Percentiles rank a stretch among this genome's conserved stretches.
phyloP scores from a whole-genome alignment of 768 basidiomycete genomes.

The Tulasnella calospora region DNA sequence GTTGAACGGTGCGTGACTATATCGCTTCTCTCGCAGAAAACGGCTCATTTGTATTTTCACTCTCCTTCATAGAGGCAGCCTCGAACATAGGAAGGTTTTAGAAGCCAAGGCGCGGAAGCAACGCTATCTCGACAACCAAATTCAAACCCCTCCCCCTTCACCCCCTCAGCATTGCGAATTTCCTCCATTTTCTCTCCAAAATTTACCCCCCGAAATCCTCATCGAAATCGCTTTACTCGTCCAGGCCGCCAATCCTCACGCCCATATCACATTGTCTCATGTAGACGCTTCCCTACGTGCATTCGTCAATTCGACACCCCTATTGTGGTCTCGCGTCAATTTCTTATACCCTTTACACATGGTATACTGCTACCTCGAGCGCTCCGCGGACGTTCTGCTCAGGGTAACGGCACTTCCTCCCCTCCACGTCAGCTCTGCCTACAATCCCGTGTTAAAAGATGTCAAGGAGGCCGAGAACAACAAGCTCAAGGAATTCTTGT shows the following conservation, averaged over 20 bases:
- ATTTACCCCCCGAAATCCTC: not conserved
- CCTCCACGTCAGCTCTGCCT: too few species aligned
- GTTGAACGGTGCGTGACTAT: not conserved
- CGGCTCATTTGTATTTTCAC: too few species aligned
- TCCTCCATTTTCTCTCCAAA: not conserved
- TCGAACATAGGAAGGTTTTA: not conserved
- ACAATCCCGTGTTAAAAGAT: not conserved
- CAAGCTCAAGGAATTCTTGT: not conserved
- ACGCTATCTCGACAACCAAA: not conserved
- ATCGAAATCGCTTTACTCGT: not conserved
- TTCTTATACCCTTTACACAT: not conserved
- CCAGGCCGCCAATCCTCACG: not conserved
- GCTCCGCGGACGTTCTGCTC: not conserved
- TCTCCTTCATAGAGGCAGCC: not conserved
- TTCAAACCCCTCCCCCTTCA: not conserved
- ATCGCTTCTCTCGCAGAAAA: not conserved
- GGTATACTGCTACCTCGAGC: not conserved
- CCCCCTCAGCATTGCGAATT: not conserved
- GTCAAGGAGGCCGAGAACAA: not conserved
- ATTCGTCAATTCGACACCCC: not conserved
- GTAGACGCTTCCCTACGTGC: not conserved
- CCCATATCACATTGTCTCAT: not conserved
- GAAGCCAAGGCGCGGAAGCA: not conserved
- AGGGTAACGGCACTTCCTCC: not conserved
- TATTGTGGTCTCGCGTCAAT: not conserved